Evolutionary conservation across 768 basidiomycete genomes (phyloP).

Genomic region (Psilocybe tampanensis): DNA sequence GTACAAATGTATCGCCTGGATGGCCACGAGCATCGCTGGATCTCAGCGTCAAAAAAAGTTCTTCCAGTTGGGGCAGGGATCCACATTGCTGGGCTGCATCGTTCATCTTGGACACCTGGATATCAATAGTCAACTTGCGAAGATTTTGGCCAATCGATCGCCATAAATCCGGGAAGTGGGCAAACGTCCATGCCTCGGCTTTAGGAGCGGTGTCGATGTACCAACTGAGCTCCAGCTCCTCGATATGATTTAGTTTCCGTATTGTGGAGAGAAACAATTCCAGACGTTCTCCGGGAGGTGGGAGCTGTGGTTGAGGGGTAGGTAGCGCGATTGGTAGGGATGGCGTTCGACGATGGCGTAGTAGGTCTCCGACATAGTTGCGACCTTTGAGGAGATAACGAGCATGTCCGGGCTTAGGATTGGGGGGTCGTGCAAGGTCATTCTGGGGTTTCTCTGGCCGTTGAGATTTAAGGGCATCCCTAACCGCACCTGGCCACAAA

Average conservation of each 20-base stretch:
- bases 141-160: conserved; percentile 16
- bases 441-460: conserved; percentile 6
- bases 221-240: conserved; percentile 26
- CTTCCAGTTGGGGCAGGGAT: conserved; percentile 14
- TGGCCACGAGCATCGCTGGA: conserved; percentile 10
- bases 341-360: conserved; percentile 13
- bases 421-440: not conserved
- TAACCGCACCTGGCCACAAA: conserved; percentile 28
- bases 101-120: conserved; percentile 20
- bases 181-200: conserved; percentile 15
- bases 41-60: conserved; percentile 16
- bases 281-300: conserved; percentile 17
- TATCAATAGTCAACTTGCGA: conserved; percentile 20
- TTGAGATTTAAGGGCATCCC: conserved; percentile 22
- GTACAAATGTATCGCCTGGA: conserved; percentile 13
- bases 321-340: conserved; percentile 1
- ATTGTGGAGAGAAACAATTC: conserved; percentile 17
- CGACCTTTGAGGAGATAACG: conserved; percentile 17
- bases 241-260: conserved; percentile 17
- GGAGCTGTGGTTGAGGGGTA: not conserved
- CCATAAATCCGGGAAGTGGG: conserved; percentile 25
- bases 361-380: conserved; percentile 17
- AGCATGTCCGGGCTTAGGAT: conserved; percentile 1
- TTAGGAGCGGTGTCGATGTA: conserved; percentile 20
- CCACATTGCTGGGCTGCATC: conserved; percentile 18